Evolutionary conservation across 2,329 filamentous ascomycete genomes (phyloP).

Genomic region (Talaromyces pinophilus): DNA sequence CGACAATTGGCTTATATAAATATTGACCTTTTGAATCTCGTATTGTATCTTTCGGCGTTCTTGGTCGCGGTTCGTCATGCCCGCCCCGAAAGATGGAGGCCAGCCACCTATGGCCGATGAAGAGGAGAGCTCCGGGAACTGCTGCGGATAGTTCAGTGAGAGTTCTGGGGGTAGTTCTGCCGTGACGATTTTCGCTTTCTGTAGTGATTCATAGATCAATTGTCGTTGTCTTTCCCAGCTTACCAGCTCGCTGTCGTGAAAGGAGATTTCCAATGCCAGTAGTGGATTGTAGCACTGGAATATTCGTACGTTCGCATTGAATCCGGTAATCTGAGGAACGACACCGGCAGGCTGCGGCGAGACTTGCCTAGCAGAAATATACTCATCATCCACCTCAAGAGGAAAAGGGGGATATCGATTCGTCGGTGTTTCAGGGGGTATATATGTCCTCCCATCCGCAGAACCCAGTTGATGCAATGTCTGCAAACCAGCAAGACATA

Average conservation of each 20-base stretch:
- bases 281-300: slow-evolving; percentile 79
- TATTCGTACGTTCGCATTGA: slow-evolving; percentile 75
- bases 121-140: slow-evolving; percentile 41
- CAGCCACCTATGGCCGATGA: slow-evolving; percentile 34
- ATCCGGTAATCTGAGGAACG: slow-evolving; percentile 73
- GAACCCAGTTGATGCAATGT: slow-evolving; percentile 77
- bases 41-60: slow-evolving; percentile 61
- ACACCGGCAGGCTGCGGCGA: slow-evolving; percentile 67
- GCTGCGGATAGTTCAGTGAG: slow-evolving; percentile 49
- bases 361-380: slow-evolving; percentile 70
- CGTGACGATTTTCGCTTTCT: slow-evolving; percentile 68
- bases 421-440: slow-evolving; percentile 73
- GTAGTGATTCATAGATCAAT: slow-evolving; percentile 70
- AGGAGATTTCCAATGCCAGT: slow-evolving; percentile 77
- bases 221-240: slow-evolving; percentile 75
- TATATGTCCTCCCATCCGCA: slow-evolving; percentile 68
- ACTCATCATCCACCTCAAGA: slow-evolving; percentile 80
- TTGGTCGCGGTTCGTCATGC: slow-evolving; percentile 7
- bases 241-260: slow-evolving; percentile 74
- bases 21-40: slow-evolving; percentile 90
- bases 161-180: slow-evolving; percentile 70
- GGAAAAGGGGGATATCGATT: slow-evolving; percentile 79
- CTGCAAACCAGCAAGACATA: slow-evolving; percentile 72
- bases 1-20: slow-evolving; percentile 77
- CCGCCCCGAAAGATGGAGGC: slow-evolving; percentile 23